Evolutionary conservation across 108 stramenopile genomes (phyloP).

Genomic region (Nitzschia inconspicua): DNA sequence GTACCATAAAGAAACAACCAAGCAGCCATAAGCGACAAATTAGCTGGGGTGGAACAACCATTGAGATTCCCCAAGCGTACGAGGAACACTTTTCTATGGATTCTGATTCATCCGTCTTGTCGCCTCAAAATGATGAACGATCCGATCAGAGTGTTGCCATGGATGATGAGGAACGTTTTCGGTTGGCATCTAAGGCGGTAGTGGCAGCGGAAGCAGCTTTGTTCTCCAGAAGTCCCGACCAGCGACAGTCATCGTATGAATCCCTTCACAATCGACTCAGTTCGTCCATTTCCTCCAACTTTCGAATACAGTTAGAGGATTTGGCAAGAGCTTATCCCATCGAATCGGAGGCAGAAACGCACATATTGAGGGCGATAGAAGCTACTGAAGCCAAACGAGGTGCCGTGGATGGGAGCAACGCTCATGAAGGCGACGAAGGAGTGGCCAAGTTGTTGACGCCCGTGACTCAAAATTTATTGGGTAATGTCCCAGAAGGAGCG

Average conservation of each 20-base stretch:
- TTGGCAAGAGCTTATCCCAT: conserved; percentile 6
- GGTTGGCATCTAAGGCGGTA: not conserved
- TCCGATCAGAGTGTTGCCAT: not conserved
- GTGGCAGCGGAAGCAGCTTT: conserved; percentile 2
- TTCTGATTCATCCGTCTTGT: not conserved
- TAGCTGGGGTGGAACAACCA: conserved; percentile 1
- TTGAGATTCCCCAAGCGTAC: not conserved
- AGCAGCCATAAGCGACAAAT: conserved; percentile 3
- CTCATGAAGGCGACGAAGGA: not conserved
- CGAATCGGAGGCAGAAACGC: conserved; percentile 1
- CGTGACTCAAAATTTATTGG: not conserved
- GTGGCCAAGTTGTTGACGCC: not conserved
- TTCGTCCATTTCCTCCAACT: not conserved
- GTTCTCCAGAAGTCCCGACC: not conserved
- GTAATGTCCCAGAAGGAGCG: conserved; percentile 5
- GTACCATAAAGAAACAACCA: too few relatives aligned
- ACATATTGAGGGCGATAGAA: conserved; percentile 2
- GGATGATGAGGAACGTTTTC: not conserved
- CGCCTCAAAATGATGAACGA: not conserved
- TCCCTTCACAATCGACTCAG: not conserved
- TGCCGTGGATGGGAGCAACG: not conserved
- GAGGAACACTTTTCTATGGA: too few relatives aligned
- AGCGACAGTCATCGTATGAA: not conserved
- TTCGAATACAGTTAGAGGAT: not conserved
- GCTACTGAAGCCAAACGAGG: not conserved